Evolutionary conservation across 176 grass and related monocot genomes (phyloP), one percentile per base, ranked within the genome.

Genomic region (Pharus latifolius): DNA sequence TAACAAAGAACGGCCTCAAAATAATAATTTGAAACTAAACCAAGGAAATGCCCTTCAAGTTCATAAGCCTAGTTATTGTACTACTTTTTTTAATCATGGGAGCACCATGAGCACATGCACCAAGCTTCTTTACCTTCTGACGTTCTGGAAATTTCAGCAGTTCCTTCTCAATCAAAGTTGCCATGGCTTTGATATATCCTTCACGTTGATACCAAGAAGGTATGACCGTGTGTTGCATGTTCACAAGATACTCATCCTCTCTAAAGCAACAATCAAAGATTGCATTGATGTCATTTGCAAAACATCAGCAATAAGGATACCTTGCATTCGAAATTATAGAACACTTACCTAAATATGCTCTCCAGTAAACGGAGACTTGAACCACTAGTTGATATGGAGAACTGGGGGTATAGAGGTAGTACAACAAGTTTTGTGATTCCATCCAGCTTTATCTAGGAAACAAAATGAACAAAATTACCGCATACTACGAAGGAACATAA

Each of bases 141-240:
- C 82, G 90, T 46, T 81, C 76, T 75, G 63, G 71, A 94, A 99
- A 99, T 63, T 79, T 94, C 28, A 33, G 67, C 63, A 99, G 64
- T 57, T 94, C 90, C 2, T 86, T 99, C 82, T 99, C 84, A 66
- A 99, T 99, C 72, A 99, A 82, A 64, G 79, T 92, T 79, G 90
- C 79, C 90, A 94, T 99, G 49, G 95, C 81, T 71, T 99, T 99
- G 72, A 99, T 91, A 60, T 99, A 99, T 78, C 95, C 95, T 83
- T 99, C 95, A 60, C 95, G 90, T 56, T 99, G 95, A 72, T 99
- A 99, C 95, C 95, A 99, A 4, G 95, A 99, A 75, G 95, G 95
- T 83, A 99, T 99, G 55, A 99, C 95, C 22, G 95, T 99, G 72
- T 99, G 95, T 76, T 99, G 95, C 95, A 99, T 99, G 71, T 99